Evolutionary conservation across 768 basidiomycete species (phyloP).

Genomic region (Pisolithus marmoratus): DNA sequence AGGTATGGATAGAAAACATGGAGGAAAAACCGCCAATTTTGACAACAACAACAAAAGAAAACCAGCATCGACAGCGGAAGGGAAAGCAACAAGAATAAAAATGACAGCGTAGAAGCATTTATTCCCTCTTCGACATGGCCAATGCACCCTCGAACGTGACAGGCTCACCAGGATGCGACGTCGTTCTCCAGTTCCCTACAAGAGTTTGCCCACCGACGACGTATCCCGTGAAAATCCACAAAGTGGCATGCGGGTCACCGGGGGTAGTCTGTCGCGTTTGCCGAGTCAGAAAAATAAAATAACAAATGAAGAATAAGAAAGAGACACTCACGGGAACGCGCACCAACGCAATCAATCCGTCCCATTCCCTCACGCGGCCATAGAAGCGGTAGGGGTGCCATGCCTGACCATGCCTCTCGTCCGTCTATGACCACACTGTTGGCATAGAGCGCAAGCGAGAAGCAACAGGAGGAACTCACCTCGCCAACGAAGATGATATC

Average conservation of each 20-base stretch:
- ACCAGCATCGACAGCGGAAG: too few species aligned
- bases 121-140: slow-evolving; percentile 46
- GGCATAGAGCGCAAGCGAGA: neutral
- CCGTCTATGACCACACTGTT: slow-evolving; percentile 35
- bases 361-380: slow-evolving; percentile 54
- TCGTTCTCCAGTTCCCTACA: slow-evolving; percentile 66
- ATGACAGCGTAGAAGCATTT: too few species aligned
- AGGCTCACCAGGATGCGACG: slow-evolving; percentile 28
- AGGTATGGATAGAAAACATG: too few species aligned
- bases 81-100: too few species aligned
- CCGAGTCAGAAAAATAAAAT: neutral
- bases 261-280: slow-evolving; percentile 8
- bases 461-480: slow-evolving; percentile 28
- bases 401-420: slow-evolving; percentile 39
- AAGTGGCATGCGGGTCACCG: slow-evolving; percentile 7
- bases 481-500: slow-evolving; percentile 61
- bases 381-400: slow-evolving; percentile 45
- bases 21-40: too few species aligned
- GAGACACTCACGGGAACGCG: slow-evolving; percentile 30
- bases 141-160: slow-evolving; percentile 60
- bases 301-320: neutral
- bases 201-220: slow-evolving; percentile 58
- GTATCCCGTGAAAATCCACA: slow-evolving; percentile 63
- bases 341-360: slow-evolving; percentile 52
- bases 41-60: too few species aligned